A percentile compares a stretch with the other conserved stretches of the same genome.
phyloP scores from a whole-genome alignment of 768 basidiomycete species.

The Tricholoma sp. region DNA sequence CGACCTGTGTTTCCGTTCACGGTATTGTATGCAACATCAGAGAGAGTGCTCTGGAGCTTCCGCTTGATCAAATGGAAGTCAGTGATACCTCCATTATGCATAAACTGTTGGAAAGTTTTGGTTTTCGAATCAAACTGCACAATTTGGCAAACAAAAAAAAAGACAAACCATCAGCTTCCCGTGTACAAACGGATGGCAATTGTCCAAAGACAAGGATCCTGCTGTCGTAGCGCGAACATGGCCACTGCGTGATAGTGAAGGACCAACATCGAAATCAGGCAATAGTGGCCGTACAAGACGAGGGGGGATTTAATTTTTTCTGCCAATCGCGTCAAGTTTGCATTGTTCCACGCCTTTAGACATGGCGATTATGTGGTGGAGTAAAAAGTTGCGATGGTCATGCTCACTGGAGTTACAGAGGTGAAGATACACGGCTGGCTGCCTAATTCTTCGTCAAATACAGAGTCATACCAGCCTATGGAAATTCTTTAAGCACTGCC shows the following conservation, averaged over 20 bases:
- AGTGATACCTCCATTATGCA: constrained; percentile 96
- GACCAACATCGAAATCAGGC: background rate
- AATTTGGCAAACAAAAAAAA: background rate
- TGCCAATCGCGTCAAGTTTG: constrained; percentile 87
- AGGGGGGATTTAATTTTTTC: constrained; percentile 97
- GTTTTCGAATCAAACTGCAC: constrained; percentile 1
- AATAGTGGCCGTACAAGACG: constrained; percentile 64
- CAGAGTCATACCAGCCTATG: constrained; percentile 90
- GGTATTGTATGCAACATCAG: constrained; percentile 81
- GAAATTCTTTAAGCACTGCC: background rate
- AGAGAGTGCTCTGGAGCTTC: constrained; percentile 64
- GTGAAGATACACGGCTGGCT: constrained; percentile 94
- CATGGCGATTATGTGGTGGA: background rate
- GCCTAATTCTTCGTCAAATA: constrained; percentile 78
- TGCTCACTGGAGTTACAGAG: constrained; percentile 80
- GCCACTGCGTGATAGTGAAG: constrained; percentile 39
- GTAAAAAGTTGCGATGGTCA: constrained; percentile 1
- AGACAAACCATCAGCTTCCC: constrained; percentile 82
- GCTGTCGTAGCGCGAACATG: constrained; percentile 95
- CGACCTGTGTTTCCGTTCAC: constrained; percentile 91
- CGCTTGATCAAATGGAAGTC: constrained; percentile 82
- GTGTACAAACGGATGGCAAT: constrained; percentile 92
- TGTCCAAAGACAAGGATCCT: constrained; percentile 86
- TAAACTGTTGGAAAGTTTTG: constrained; percentile 57
- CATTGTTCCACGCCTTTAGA: constrained; percentile 90